Evolutionary conservation across 768 basidiomycete genomes (phyloP).

Genomic region (Hygrocybe punicea): DNA sequence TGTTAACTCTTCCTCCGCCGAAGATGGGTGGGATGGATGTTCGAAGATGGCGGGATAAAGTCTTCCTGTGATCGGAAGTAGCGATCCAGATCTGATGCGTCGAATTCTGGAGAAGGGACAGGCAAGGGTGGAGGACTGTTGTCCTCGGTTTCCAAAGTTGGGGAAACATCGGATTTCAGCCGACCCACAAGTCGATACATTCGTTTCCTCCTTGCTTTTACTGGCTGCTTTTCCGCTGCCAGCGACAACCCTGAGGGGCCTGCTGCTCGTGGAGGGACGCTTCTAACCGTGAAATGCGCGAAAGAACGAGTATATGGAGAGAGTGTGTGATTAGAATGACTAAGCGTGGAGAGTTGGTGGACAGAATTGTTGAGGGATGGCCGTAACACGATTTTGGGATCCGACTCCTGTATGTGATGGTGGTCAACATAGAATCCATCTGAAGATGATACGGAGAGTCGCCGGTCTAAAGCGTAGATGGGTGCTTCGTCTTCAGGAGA

Average conservation of each 20-base stretch:
- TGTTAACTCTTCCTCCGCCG: conserved; percentile 8
- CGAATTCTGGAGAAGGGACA: conserved; percentile 44
- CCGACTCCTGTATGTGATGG: conserved; percentile 31
- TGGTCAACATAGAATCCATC: conserved; percentile 16
- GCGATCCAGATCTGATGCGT: conserved; percentile 67
- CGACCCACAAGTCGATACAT: conserved; percentile 58
- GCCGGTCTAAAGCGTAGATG: conserved; percentile 31
- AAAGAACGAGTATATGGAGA: conserved; percentile 90
- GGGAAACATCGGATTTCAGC: conserved; percentile 9
- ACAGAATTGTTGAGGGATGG: conserved; percentile 67
- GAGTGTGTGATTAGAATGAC: conserved; percentile 87
- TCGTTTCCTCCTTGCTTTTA: conserved; percentile 76
- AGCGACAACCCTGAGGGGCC: conserved; percentile 33
- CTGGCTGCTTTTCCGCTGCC: conserved; percentile 47
- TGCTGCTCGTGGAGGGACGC: conserved; percentile 63
- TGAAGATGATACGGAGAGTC: conserved; percentile 38
- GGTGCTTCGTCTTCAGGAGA: conserved; percentile 21
- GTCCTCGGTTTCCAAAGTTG: conserved; percentile 1
- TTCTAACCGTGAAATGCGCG: conserved; percentile 89
- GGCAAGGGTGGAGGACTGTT: conserved; percentile 12
- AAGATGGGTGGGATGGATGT: conserved; percentile 20
- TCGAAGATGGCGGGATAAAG: conserved; percentile 9
- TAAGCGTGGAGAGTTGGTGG: conserved; percentile 82
- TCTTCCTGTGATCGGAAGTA: conserved; percentile 53
- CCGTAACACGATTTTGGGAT: conserved; percentile 60